Evolutionary conservation across 805 yeast genomes (phyloP).

Genomic region (Metschnikowia peoriensis): DNA sequence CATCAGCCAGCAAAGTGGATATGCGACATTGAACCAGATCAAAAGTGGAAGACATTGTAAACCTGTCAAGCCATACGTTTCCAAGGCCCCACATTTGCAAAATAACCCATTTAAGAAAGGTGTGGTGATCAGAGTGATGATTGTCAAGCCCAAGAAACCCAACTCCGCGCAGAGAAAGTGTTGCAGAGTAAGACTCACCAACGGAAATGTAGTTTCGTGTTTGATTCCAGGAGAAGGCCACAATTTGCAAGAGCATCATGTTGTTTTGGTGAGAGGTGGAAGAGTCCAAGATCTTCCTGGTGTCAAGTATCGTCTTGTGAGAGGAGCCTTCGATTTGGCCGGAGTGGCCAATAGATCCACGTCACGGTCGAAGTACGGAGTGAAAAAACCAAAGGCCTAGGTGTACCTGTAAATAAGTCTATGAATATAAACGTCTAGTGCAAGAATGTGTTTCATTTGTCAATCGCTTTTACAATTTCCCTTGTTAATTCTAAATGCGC

Average conservation of each 20-base stretch:
- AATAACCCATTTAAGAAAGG: conserved; percentile 88
- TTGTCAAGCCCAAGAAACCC: conserved; percentile 95
- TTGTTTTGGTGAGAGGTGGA: conserved; percentile 96
- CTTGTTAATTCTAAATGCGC: background rate
- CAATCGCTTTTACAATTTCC: background rate
- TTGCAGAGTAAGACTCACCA: conserved; percentile 88
- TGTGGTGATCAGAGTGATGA: conserved; percentile 90
- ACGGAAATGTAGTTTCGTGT: conserved; percentile 85
- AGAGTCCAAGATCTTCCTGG: conserved; percentile 98
- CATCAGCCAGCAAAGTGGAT: conserved; percentile 39
- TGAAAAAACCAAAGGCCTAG: conserved; percentile 63
- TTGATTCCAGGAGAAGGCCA: conserved; percentile 99
- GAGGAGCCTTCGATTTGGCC: conserved; percentile 90
- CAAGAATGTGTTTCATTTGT: background rate
- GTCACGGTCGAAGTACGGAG: conserved; percentile 92
- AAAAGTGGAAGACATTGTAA: conserved; percentile 58
- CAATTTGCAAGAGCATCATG: conserved; percentile 96
- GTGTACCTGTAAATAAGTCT: conserved; percentile 6
- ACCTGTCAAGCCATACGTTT: conserved; percentile 49
- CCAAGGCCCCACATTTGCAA: conserved; percentile 78
- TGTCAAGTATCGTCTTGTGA: conserved; percentile 87
- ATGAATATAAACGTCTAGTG: background rate
- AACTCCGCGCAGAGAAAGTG: conserved; percentile 98
- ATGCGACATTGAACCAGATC: conserved; percentile 76
- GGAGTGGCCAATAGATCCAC: conserved; percentile 93